Evolutionary conservation across 1,284 basidiomycete species (phyloP), one percentile per base, ranked within the genome.

Genomic region (Moniliella sp.): DNA sequence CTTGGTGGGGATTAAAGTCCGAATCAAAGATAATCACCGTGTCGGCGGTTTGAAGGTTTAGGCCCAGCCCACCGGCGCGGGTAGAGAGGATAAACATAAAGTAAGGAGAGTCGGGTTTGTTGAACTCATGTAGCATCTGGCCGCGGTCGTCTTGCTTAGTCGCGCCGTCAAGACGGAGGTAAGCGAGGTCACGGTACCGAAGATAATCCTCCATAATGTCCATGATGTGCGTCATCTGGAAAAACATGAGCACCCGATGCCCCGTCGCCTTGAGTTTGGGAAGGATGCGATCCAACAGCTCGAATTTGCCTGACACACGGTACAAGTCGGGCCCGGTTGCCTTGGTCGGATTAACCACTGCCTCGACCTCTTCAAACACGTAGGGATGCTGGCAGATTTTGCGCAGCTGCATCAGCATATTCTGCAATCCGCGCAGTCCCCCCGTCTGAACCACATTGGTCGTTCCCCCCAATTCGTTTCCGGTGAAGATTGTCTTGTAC

Each of bases 91-190:
- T 65, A 63, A 97, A 97, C 17, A 50, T 45, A 91, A 76, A 13
- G 75, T 70, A 50, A 99, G 93, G n/a, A 68, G 83, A 88, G 71
- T 69, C 15, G 74, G 69, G 53, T 93, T 86, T 78, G n/a, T 78
- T 86, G 62, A 94, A 97, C 57, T 91, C 78, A 53, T 99, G 91
- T 0, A 97, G 88, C 3, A 97, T 62, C 4, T 75, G 73, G 62
- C 97, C 91, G 11, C 91, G 72, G 34, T 84, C 75, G 51, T 86
- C 83, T n/a, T 94, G 91, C 28, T 80, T 74, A 0, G 91, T 99
- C 32, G 77, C 76, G 1, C 91, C 91, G 0, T 88, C 94, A 32
- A 99, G 68, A n/a, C 88, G 65, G 18, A 83, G 69, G 61, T 74
- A 93, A 42, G 73, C 74, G 50, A 80, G 70, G n/a, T 65, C 57